Evolutionary conservation across 805 yeast species (phyloP).

Genomic region (Ogataea allantospora): DNA sequence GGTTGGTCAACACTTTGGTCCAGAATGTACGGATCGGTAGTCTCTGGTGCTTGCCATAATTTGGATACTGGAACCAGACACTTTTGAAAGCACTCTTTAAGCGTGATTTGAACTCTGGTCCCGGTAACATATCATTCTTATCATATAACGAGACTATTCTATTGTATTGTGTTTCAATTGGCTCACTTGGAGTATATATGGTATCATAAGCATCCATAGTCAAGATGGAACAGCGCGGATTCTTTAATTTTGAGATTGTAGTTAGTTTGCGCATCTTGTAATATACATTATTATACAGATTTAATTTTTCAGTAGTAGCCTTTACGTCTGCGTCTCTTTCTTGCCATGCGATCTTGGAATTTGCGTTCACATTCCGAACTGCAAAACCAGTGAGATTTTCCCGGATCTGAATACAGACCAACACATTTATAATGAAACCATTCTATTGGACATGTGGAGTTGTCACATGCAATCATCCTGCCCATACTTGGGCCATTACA

Average conservation of each 20-base stretch:
- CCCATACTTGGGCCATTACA: slow-evolving; percentile 64
- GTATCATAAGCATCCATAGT: slow-evolving; percentile 73
- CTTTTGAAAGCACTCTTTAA: slow-evolving; percentile 36
- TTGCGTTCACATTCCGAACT: slow-evolving; percentile 57
- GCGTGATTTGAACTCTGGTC: slow-evolving; percentile 23
- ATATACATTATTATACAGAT: slow-evolving; percentile 5
- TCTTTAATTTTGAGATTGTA: not conserved
- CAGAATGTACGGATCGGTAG: slow-evolving; percentile 53
- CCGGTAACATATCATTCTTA: slow-evolving; percentile 26
- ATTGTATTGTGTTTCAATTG: slow-evolving; percentile 55
- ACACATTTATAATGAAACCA: slow-evolving; percentile 98
- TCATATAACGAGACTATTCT: slow-evolving; percentile 48
- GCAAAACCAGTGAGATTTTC: slow-evolving; percentile 78
- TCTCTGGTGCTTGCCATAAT: slow-evolving; percentile 52
- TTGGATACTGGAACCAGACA: slow-evolving; percentile 46
- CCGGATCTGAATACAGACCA: slow-evolving; percentile 86
- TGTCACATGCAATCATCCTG: slow-evolving; percentile 95
- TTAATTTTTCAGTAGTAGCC: slow-evolving; percentile 15
- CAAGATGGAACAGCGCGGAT: slow-evolving; percentile 41
- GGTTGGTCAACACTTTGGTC: slow-evolving; percentile 40
- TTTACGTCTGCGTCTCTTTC: slow-evolving; percentile 19
- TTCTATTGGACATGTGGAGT: slow-evolving; percentile 80
- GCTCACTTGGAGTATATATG: slow-evolving; percentile 52
- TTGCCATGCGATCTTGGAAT: slow-evolving; percentile 15
- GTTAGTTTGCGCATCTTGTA: slow-evolving; percentile 1